Conservation (phyloP, 1,139 yeast genomes). For the Blastobotrys malaysiensis region DNA sequence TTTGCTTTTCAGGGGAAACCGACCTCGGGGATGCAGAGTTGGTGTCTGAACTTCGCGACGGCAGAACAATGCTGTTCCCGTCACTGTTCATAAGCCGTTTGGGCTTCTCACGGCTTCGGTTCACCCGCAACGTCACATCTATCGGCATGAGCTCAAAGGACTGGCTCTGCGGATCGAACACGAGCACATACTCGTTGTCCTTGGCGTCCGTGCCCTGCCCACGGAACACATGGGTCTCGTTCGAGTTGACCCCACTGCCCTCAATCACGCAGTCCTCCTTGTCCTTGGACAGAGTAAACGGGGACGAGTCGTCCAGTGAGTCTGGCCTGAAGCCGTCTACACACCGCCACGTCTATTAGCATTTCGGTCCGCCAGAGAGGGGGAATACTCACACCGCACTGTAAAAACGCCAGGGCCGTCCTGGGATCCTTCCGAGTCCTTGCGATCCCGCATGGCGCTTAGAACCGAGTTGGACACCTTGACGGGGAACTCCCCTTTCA, state of each 20-base stretch:
- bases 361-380: background rate
- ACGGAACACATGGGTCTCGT: constrained; percentile 21
- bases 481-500: constrained; percentile 14
- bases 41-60: background rate
- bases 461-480: constrained; percentile 9
- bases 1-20: background rate
- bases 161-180: constrained; percentile 24
- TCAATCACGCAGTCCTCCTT: constrained; percentile 25
- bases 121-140: constrained; percentile 27
- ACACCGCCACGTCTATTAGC: constrained; percentile 13
- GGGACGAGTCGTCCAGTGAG: constrained; percentile 20
- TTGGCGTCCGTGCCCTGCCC: constrained; percentile 28
- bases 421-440: background rate
- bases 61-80: background rate
- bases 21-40: constrained; percentile 1
- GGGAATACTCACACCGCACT: constrained; percentile 17
- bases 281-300: constrained; percentile 17
- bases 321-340: constrained; percentile 29
- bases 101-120: constrained; percentile 26
- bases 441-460: constrained; percentile 3
- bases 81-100: constrained; percentile 2
- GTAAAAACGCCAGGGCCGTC: constrained; percentile 11
- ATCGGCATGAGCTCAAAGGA: constrained; percentile 28
- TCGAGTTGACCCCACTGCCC: constrained; percentile 9
- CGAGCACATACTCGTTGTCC: constrained; percentile 31